phyloP scores from a whole-genome alignment of 345 rosid species.

The Salix purpurea region DNA sequence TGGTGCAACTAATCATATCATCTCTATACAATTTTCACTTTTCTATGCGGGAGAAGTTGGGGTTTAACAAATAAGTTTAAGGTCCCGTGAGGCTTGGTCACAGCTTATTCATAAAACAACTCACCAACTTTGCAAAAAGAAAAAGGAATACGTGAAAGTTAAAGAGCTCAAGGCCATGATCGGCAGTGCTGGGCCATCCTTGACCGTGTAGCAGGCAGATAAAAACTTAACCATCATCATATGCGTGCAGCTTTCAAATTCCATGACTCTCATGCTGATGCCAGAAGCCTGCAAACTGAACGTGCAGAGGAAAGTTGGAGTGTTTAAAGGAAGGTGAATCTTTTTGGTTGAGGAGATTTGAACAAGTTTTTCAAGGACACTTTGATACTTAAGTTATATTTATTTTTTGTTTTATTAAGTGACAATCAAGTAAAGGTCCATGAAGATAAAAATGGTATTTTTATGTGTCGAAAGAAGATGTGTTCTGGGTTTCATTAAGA shows the following conservation, averaged over 20 bases:
- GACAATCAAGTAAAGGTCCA: too few relatives aligned
- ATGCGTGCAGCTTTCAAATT: background rate
- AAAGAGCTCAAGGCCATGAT: constrained; percentile 11
- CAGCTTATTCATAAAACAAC: background rate
- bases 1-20: too few relatives aligned
- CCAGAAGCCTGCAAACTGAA: background rate
- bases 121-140: constrained; percentile 24
- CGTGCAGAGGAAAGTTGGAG: background rate
- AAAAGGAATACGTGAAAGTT: constrained; percentile 18
- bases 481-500: too few relatives aligned
- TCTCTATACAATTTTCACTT: too few relatives aligned
- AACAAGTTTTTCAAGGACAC: too few relatives aligned
- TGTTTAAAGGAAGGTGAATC: background rate
- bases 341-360: background rate
- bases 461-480: too few relatives aligned
- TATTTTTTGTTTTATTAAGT: too few relatives aligned
- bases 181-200: constrained; percentile 6
- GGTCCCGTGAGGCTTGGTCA: too few relatives aligned
- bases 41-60: too few relatives aligned
- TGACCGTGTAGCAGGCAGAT: background rate
- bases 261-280: constrained; percentile 8
- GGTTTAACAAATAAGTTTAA: too few relatives aligned
- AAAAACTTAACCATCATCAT: background rate
- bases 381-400: too few relatives aligned
- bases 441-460: too few relatives aligned